These are phyloP conservation scores for Mycena sp. DNA, from an alignment of 1,284 basidiomycete species.

Conservation along the genomic window DNA sequence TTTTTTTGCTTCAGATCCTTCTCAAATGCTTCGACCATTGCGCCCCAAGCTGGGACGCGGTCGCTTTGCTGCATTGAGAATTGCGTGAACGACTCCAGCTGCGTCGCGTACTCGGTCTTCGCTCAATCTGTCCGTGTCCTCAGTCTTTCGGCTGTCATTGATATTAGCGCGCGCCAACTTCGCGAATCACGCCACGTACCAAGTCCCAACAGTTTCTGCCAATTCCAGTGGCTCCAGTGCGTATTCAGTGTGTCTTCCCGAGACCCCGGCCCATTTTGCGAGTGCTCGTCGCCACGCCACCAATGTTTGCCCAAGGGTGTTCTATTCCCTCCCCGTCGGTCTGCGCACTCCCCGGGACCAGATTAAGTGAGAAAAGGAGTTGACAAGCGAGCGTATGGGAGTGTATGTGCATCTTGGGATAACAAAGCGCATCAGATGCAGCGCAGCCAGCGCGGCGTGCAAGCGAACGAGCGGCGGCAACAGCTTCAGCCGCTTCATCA, in stretches of 20 bases:
- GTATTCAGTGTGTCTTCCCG: slow-evolving; percentile 39
- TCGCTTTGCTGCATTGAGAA: slow-evolving; percentile 3
- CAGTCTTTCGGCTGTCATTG: neutral
- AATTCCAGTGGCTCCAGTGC: slow-evolving; percentile 41
- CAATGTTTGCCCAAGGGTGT: too few species aligned
- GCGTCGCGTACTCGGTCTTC: neutral
- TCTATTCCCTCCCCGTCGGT: too few species aligned
- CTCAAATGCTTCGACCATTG: slow-evolving; percentile 2
- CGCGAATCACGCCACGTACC: slow-evolving; percentile 5
- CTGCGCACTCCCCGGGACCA: too few species aligned
- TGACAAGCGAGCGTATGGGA: slow-evolving; percentile 35
- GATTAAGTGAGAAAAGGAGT: slow-evolving; percentile 37
- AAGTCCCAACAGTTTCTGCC: slow-evolving; percentile 34
- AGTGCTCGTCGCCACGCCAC: slow-evolving; percentile 34
- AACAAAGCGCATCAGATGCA: slow-evolving; percentile 22
- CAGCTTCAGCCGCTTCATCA: slow-evolving; percentile 12
- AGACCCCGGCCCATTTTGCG: slow-evolving; percentile 38
- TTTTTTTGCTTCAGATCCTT: neutral
- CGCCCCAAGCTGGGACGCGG: slow-evolving; percentile 1
- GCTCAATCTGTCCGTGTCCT: neutral
- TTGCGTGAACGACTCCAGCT: slow-evolving; percentile 3
- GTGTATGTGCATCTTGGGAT: slow-evolving; percentile 38
- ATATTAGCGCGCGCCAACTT: neutral
- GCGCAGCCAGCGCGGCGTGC: too few species aligned
- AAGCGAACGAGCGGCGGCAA: slow-evolving; percentile 21